These are phyloP conservation scores for Capillidium heterosporum DNA, from an alignment of 371 early-diverging fungal genomes.

Conservation along the genomic window DNA sequence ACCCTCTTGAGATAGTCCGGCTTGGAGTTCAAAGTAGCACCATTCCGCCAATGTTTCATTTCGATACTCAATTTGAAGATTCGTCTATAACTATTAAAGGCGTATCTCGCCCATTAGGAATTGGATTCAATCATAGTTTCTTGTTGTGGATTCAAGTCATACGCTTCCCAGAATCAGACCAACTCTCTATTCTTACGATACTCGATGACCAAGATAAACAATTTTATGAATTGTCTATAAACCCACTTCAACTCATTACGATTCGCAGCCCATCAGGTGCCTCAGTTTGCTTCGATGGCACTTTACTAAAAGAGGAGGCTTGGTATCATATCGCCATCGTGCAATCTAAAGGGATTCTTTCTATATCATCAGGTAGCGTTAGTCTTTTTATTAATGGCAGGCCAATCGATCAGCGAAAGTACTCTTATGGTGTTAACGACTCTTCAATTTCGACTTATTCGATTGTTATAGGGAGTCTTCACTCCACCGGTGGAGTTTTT, in stretches of 20 bases:
- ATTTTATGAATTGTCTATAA: slow-evolving; percentile 24
- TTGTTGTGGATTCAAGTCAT: slow-evolving; percentile 48
- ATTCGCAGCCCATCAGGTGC: slow-evolving; percentile 31
- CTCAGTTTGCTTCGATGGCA: slow-evolving; percentile 21
- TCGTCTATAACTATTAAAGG: slow-evolving; percentile 14
- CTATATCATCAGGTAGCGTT: slow-evolving; percentile 27
- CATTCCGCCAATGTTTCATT: slow-evolving; percentile 50
- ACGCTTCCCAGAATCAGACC: slow-evolving; percentile 22
- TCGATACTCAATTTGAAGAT: slow-evolving; percentile 21
- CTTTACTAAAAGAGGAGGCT: slow-evolving; percentile 30
- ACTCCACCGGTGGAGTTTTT: slow-evolving; percentile 25
- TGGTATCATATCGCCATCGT: slow-evolving; percentile 58
- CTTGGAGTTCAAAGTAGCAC: slow-evolving; percentile 35
- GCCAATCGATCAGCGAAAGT: slow-evolving; percentile 27
- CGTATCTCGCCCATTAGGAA: slow-evolving; percentile 21
- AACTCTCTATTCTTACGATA: slow-evolving; percentile 26
- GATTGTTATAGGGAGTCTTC: slow-evolving; percentile 12
- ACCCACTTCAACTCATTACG: slow-evolving; percentile 21
- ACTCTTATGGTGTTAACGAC: neutral
- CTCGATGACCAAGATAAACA: slow-evolving; percentile 24
- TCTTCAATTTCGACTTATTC: neutral
- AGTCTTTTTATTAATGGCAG: slow-evolving; percentile 43
- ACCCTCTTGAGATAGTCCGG: slow-evolving; percentile 28
- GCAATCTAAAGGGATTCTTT: slow-evolving; percentile 37
- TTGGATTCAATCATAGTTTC: slow-evolving; percentile 35